A percentile compares a stretch with the other conserved stretches of the same genome.
Conservation (phyloP, 257 asterid species). For the Solanum virginianum region DNA sequence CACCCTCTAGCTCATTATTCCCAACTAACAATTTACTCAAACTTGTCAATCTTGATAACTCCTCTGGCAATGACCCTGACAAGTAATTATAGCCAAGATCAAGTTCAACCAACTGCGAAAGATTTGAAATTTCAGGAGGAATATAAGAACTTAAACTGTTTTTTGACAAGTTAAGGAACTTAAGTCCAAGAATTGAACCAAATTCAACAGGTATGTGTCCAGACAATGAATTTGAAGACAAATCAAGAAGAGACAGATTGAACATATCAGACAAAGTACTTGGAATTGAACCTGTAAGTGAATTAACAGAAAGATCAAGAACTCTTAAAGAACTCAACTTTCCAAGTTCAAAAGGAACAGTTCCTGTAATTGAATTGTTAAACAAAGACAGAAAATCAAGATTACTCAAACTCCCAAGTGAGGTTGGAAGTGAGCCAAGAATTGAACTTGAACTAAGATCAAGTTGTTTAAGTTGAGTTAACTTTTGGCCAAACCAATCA, state of each 20-base stretch:
- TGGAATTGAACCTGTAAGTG: constrained; percentile 52
- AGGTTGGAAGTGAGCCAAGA: constrained; percentile 46
- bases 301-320: constrained; percentile 49
- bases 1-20: constrained; percentile 31
- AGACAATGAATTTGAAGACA: constrained; percentile 44
- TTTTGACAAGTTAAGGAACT: constrained; percentile 25
- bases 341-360: constrained; percentile 44
- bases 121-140: constrained; percentile 45
- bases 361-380: constrained; percentile 45
- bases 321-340: constrained; percentile 16
- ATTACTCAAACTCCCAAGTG: constrained; percentile 30
- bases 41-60: constrained; percentile 21
- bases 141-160: constrained; percentile 40
- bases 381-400: constrained; percentile 29
- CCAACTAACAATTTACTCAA: constrained; percentile 29
- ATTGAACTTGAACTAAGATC: constrained; percentile 65
- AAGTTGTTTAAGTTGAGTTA: constrained; percentile 36
- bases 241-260: constrained; percentile 43
- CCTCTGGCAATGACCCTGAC: constrained; percentile 32
- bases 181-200: constrained; percentile 30
- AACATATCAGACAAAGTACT: constrained; percentile 24
- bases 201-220: constrained; percentile 38
- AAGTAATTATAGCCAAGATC: constrained; percentile 46
- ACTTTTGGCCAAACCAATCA: constrained; percentile 40
- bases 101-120: constrained; percentile 27